Percentiles rank a stretch among this genome's conserved stretches.
phyloP scores from a whole-genome alignment of 2,329 filamentous ascomycete species.

The Trichoderma afroharzianum region DNA sequence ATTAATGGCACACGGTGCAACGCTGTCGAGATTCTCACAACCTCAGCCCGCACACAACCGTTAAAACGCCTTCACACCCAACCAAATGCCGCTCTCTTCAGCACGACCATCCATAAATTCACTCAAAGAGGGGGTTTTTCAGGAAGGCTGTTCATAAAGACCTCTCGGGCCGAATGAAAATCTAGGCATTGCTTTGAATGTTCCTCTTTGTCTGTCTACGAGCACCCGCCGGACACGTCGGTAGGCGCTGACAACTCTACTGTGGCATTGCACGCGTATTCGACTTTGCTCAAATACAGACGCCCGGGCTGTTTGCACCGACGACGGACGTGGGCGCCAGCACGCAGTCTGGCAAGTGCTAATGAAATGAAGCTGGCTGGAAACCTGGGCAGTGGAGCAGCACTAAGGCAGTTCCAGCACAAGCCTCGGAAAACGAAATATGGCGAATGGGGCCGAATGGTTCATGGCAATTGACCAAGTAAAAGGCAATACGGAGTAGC shows the following conservation, averaged over 20 bases:
- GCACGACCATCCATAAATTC: conserved; percentile 10
- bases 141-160: background rate
- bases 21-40: conserved; percentile 4
- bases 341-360: background rate
- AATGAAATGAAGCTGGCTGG: background rate
- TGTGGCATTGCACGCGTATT: background rate
- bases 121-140: conserved; percentile 7
- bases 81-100: background rate
- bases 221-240: background rate
- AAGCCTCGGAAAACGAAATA: background rate
- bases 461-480: background rate
- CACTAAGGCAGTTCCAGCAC: conserved; percentile 8
- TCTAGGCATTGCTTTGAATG: background rate
- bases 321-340: background rate
- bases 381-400: conserved; percentile 1
- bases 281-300: background rate
- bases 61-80: background rate
- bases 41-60: conserved; percentile 9
- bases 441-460: background rate
- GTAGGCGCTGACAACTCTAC: background rate
- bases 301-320: background rate
- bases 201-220: background rate
- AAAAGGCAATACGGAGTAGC: background rate
- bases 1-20: conserved; percentile 9
- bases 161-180: conserved; percentile 11